Evolutionary conservation across 2,329 filamentous ascomycete genomes (phyloP), one percentile per base, ranked within the genome.

Genomic region (Aspergillus bombycis): DNA sequence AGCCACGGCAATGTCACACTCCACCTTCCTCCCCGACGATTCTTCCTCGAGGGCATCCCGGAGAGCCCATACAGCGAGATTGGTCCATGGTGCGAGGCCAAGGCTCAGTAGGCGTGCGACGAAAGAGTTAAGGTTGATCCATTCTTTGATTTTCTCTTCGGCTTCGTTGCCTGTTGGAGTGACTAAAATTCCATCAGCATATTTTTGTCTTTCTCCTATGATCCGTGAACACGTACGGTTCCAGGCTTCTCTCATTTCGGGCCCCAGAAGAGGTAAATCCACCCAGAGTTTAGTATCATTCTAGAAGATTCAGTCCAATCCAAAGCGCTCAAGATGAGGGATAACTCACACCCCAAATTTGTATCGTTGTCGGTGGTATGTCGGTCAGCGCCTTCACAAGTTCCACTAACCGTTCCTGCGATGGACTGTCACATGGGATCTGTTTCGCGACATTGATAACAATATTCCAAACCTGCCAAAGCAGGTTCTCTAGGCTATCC

Each of bases 51-150:
- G 57, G 2, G 58, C 60, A 26, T 55, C 36, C 16, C 63, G 58
- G 10, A 67, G 54, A 53, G 46, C 43, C 65, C 65, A 67, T 30
- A 67, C 43, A 14, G 57, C 58, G 56, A 67, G 58, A 7, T 53
- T 55, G 3, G 9, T 26, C 61, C 63, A 62, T 1, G 58, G 43
- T 6, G 36, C 21, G 1, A 36, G 34, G 36, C 28, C 36, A 16
- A 57, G 41, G 16, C 41, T 19, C 12, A 65, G 30, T n/a, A 67
- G 56, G 30, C 65, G 65, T n/a, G 61, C 63, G 21, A 61, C 55
- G 28, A 66, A 66, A 19, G 65, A 59, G 21, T 65, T 62, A 8
- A 66, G 55, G 30, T 54, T 65, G 11, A 66, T 26, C 62, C 65
- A 66, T 46, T 61, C 57, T 11, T 23, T 21, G 16, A 46, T 52